Conservation (phyloP, 495 filamentous ascomycete genomes). For the Usnea hakonensis region DNA sequence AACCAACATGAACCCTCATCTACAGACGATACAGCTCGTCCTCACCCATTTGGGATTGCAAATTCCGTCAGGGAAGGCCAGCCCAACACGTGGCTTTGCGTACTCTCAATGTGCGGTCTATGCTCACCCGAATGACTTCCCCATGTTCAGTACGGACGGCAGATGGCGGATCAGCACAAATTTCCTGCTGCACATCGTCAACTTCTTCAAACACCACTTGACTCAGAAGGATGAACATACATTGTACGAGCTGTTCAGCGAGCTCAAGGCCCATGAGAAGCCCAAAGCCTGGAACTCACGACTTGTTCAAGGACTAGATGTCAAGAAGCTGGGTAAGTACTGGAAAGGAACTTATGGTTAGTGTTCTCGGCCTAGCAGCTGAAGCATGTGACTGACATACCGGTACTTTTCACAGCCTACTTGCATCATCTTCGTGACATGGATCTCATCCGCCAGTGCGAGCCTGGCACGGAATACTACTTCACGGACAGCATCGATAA, state of each 20-base stretch:
- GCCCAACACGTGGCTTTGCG: slow-evolving; percentile 7
- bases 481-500: slow-evolving; percentile 17
- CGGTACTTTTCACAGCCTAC: slow-evolving; percentile 25
- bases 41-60: slow-evolving; percentile 16
- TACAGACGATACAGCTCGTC: slow-evolving; percentile 18
- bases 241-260: slow-evolving; percentile 12
- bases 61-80: background rate
- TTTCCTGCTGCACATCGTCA: slow-evolving; percentile 23
- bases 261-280: slow-evolving; percentile 14
- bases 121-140: slow-evolving; percentile 12
- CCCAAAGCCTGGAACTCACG: slow-evolving; percentile 18
- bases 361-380: background rate
- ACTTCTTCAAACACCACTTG: slow-evolving; percentile 27
- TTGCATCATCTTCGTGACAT: slow-evolving; percentile 31
- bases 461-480: background rate
- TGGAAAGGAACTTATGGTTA: slow-evolving; percentile 21
- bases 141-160: slow-evolving; percentile 12
- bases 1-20: background rate
- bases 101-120: slow-evolving; percentile 21
- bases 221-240: slow-evolving; percentile 19
- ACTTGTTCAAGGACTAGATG: slow-evolving; percentile 2
- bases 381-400: background rate
- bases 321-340: slow-evolving; percentile 7
- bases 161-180: slow-evolving; percentile 9
- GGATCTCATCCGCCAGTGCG: slow-evolving; percentile 6